phyloP scores from a whole-genome alignment of 2,329 filamentous ascomycete genomes.

The Epicoccum nigrum region DNA sequence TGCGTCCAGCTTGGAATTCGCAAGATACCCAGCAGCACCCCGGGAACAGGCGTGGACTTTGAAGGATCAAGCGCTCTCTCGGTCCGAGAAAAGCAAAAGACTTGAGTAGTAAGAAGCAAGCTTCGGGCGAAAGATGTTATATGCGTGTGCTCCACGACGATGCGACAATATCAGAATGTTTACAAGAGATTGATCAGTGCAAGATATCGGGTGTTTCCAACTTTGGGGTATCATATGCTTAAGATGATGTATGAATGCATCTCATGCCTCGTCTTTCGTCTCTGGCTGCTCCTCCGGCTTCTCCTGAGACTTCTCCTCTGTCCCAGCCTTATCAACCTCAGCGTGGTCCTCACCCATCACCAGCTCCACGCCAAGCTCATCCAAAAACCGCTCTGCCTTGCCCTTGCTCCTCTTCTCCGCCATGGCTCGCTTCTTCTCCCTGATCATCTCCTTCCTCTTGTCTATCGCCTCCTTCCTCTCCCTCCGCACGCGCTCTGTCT shows the following conservation, averaged over 20 bases:
- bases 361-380: background rate
- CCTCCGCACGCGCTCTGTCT: background rate
- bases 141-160: too few species aligned
- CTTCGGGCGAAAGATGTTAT: too few species aligned
- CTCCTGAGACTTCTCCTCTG: background rate
- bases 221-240: background rate
- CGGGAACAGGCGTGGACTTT: too few species aligned
- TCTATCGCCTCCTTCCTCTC: background rate
- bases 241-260: background rate
- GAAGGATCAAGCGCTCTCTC: too few species aligned
- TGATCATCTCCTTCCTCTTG: background rate
- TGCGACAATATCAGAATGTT: too few species aligned
- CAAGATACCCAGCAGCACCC: too few species aligned
- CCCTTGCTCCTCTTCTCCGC: constrained; percentile 3
- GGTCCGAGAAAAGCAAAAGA: too few species aligned
- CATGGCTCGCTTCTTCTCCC: background rate
- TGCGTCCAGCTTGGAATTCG: too few species aligned
- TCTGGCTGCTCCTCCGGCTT: background rate
- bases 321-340: background rate
- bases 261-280: background rate
- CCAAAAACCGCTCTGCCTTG: constrained; percentile 1
- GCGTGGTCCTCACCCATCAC: background rate
- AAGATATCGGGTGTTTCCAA: too few species aligned
- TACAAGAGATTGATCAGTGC: too few species aligned
- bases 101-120: too few species aligned